Conservation (phyloP, 1,284 basidiomycete species). For the Leccinum huronense region DNA sequence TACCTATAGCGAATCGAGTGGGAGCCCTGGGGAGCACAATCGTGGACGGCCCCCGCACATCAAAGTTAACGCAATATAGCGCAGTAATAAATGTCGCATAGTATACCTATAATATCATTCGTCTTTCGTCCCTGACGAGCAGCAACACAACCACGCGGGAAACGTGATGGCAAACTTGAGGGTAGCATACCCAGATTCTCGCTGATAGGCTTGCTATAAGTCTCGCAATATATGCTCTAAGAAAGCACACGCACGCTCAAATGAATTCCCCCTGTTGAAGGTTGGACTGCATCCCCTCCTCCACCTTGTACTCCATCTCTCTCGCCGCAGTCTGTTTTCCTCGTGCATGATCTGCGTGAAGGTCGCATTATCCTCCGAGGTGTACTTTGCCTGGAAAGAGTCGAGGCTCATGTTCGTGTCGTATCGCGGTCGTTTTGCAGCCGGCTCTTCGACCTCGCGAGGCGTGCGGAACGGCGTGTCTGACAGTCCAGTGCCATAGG, state of each 20-base stretch:
- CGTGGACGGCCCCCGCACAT: no score
- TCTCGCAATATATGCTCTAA: not conserved
- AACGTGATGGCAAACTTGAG: not conserved
- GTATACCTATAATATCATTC: not conserved
- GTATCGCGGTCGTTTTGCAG: constrained; percentile 55
- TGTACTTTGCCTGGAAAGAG: constrained; percentile 85
- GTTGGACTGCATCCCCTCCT: not conserved
- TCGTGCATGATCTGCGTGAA: constrained; percentile 88
- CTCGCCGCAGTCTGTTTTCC: constrained; percentile 79
- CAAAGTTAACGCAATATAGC: no score
- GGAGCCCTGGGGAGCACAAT: no score
- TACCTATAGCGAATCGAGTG: no score
- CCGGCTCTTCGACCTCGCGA: constrained; percentile 38
- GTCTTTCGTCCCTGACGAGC: not conserved
- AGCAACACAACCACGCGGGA: not conserved
- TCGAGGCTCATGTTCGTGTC: constrained; percentile 70
- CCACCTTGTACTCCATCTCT: constrained; percentile 49
- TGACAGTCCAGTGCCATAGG: constrained; percentile 54
- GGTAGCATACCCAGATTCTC: not conserved
- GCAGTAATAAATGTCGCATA: no score
- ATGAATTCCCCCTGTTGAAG: not conserved
- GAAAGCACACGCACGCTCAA: not conserved
- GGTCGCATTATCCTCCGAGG: constrained; percentile 93
- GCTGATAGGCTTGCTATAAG: not conserved
- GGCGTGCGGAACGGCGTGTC: constrained; percentile 64